phyloP scores from a whole-genome alignment of 225 moss, liverwort and hornwort genomes.

The Polytrichum commune region DNA sequence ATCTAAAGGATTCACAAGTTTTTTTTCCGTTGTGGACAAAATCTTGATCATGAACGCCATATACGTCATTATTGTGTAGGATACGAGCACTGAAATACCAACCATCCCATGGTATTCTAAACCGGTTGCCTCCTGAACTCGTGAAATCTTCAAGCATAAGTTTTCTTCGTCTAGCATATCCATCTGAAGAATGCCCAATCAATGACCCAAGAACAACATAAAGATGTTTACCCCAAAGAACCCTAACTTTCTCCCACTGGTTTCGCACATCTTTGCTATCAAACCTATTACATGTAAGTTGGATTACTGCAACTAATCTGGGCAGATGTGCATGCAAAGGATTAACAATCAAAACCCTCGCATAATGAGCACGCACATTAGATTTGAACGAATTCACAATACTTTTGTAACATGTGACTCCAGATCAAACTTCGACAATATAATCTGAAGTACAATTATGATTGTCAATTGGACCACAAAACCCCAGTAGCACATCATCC shows the following conservation, averaged over 20 bases:
- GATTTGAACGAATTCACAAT: not conserved
- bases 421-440: not conserved
- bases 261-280: not conserved
- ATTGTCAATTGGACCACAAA: not conserved
- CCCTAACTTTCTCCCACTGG: not conserved
- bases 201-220: not conserved
- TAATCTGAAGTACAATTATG: not conserved
- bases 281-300: not conserved
- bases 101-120: not conserved
- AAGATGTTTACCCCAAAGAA: not conserved
- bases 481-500: not conserved
- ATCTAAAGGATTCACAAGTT: not conserved
- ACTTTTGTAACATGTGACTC: not conserved
- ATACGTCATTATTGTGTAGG: not conserved
- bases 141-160: too few relatives aligned
- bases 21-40: not conserved
- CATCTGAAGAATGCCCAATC: not conserved
- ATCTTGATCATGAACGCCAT: constrained; percentile 1
- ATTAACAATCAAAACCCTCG: not conserved
- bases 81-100: not conserved
- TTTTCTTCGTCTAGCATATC: not conserved
- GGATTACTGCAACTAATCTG: not conserved
- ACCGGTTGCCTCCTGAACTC: too few relatives aligned
- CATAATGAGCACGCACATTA: not conserved
- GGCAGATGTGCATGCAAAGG: not conserved